Base-by-base conservation (phyloP, 805 yeast genomes). In the Saccharomycopsis sp. region DNA sequence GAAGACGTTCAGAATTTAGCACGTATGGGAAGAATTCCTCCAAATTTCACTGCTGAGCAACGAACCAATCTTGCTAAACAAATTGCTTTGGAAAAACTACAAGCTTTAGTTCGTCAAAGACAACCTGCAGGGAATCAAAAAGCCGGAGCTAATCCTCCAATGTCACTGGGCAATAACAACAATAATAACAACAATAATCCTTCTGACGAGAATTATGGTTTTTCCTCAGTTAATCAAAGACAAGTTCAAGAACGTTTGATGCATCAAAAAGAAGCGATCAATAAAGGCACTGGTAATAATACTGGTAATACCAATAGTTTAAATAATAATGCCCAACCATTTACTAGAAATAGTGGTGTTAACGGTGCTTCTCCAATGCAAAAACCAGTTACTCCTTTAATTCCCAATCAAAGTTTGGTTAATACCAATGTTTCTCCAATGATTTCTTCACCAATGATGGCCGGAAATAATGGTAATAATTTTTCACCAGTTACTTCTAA, bases 241-340 rank as follows among this genome's bases (percentile, higher is more conserved):
- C 41, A 45, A 27, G 49, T 45, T 23, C 49, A 42, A 28, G 41
- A 38, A 30, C 29, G 49, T 10, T 31, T 45, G 18, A 35, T 42
- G 31, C 40, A 41, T 25, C 44, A 41, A 31, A 30, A 36, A 26
- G 40, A 41, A 19, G 40, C 31, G 17, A 33, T 27, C 5, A 41
- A 32, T 33, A 37, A 36, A 33, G 30, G 21, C 18, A 31, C 21
- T 14, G 34, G 27, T 9, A 30, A 21, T 20, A 36, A 29, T 18
- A 36, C 14, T 21, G 31, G 39, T 21, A 31, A 15, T 8, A 31
- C 34, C 31, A 28, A 13, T 21, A 23, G n/a, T 17, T 6, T 28
- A 14, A n/a, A 6, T 14, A 30, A 23, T 17, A 21, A 39, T 17
- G 18, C 36, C 14, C 29, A 20, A 8, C 12, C 13, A 4, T 23